Evolutionary conservation across 106 monocot genomes (phyloP).

Genomic region (Dioscorea dumetorum): DNA sequence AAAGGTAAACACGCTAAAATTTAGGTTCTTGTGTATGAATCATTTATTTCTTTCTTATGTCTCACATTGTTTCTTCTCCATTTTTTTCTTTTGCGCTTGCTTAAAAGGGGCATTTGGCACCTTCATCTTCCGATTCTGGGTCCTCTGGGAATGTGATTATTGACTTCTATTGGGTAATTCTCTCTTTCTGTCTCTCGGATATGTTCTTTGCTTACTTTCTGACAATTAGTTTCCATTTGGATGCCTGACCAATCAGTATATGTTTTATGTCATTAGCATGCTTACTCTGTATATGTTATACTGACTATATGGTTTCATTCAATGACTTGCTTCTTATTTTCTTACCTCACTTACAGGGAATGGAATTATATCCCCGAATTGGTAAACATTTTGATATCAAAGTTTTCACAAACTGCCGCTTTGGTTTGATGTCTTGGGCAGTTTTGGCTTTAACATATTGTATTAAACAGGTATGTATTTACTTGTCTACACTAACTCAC

Average conservation of each 20-base stretch:
- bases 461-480: constrained; percentile 80
- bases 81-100: constrained; percentile 2
- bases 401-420: constrained; percentile 95
- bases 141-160: constrained; percentile 89
- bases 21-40: not conserved
- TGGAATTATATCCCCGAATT: constrained; percentile 97
- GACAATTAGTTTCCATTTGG: not conserved
- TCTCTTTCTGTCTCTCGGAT: not conserved
- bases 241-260: no score
- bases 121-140: constrained; percentile 94
- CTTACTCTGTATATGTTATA: no score
- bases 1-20: constrained; percentile 45
- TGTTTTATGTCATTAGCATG: no score
- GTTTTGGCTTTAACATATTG: constrained; percentile 94
- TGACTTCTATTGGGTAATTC: constrained; percentile 93
- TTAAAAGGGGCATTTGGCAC: constrained; percentile 75
- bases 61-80: not conserved
- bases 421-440: constrained; percentile 99
- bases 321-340: not conserved
- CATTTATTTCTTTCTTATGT: not conserved
- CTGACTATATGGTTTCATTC: no score
- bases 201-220: not conserved
- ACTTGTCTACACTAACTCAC: no score
- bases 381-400: constrained; percentile 96
- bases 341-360: constrained; percentile 42